Conservation (phyloP, 768 basidiomycete species). For the Auricularia auricula-judae region DNA sequence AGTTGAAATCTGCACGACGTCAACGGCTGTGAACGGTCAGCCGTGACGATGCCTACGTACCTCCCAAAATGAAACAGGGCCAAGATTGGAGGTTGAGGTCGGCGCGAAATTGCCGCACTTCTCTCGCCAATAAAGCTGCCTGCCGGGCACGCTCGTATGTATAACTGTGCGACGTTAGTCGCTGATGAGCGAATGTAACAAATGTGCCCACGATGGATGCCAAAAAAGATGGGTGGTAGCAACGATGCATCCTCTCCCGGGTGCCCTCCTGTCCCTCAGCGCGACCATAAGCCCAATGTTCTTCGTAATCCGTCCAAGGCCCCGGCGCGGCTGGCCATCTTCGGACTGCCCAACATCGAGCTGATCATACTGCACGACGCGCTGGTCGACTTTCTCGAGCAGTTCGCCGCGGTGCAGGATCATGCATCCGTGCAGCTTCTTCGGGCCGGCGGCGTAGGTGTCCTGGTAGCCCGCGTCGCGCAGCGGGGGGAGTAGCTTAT, state of each 20-base stretch:
- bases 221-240: slow-evolving; percentile 93
- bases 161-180: slow-evolving; percentile 40
- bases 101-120: slow-evolving; percentile 44
- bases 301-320: slow-evolving; percentile 56
- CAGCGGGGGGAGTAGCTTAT: slow-evolving; percentile 58
- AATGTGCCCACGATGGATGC: slow-evolving; percentile 63
- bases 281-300: slow-evolving; percentile 75
- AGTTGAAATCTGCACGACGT: slow-evolving; percentile 69
- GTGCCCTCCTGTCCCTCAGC: slow-evolving; percentile 33
- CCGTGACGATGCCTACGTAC: slow-evolving; percentile 29
- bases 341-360: slow-evolving; percentile 31
- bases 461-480: slow-evolving; percentile 52
- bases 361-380: slow-evolving; percentile 59
- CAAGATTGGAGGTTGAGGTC: slow-evolving; percentile 37
- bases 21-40: background rate
- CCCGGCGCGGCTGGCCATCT: slow-evolving; percentile 27
- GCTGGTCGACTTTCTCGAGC: slow-evolving; percentile 37
- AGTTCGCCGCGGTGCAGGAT: slow-evolving; percentile 53
- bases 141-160: slow-evolving; percentile 86
- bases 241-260: slow-evolving; percentile 50
- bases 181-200: too few relatives aligned
- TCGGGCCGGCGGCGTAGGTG: slow-evolving; percentile 56
- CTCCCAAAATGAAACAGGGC: slow-evolving; percentile 80
- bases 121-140: slow-evolving; percentile 59
- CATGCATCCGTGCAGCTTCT: slow-evolving; percentile 80